Percentiles rank a stretch among this genome's conserved stretches.
Conservation (phyloP, 73 alveolate genomes). For the Loxodes magnus region DNA sequence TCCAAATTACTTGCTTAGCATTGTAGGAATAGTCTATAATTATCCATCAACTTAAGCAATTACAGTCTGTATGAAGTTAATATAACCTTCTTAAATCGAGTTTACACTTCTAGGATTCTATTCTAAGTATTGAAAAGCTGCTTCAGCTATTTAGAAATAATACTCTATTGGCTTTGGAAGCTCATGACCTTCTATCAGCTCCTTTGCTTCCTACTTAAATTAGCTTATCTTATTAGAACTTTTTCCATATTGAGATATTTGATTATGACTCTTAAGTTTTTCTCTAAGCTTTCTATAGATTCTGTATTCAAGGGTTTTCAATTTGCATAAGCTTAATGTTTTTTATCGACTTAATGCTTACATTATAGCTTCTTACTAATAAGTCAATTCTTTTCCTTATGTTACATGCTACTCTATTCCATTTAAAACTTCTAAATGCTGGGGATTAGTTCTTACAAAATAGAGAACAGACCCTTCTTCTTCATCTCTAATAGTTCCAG, state of each 20-base stretch:
- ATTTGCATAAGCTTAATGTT: conserved; percentile 54
- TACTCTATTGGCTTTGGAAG: conserved; percentile 45
- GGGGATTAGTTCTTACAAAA: conserved; percentile 12
- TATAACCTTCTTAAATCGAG: conserved; percentile 28
- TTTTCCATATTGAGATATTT: conserved; percentile 13
- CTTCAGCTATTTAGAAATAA: conserved; percentile 41
- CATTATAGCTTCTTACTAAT: conserved; percentile 31
- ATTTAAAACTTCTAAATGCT: background rate
- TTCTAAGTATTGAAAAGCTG: conserved; percentile 39
- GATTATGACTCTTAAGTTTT: conserved; percentile 51
- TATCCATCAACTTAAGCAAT: conserved; percentile 27
- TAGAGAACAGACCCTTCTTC: conserved; percentile 88
- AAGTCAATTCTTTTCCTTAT: conserved; percentile 25
- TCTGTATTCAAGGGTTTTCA: conserved; percentile 83
- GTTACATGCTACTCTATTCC: conserved; percentile 5
- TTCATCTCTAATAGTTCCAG: conserved; percentile 48
- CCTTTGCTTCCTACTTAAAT: conserved; percentile 45
- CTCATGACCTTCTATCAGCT: conserved; percentile 20
- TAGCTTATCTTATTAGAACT: conserved; percentile 14
- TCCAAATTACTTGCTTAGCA: too few species aligned
- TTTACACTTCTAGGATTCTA: conserved; percentile 10
- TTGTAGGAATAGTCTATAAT: too few species aligned
- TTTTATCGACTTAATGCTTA: conserved; percentile 15
- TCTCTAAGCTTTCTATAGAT: conserved; percentile 79
- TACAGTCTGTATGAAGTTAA: conserved; percentile 29